Evolutionary conservation across 441 rosid genomes (phyloP).

Genomic region (Aquilaria agallochum): DNA sequence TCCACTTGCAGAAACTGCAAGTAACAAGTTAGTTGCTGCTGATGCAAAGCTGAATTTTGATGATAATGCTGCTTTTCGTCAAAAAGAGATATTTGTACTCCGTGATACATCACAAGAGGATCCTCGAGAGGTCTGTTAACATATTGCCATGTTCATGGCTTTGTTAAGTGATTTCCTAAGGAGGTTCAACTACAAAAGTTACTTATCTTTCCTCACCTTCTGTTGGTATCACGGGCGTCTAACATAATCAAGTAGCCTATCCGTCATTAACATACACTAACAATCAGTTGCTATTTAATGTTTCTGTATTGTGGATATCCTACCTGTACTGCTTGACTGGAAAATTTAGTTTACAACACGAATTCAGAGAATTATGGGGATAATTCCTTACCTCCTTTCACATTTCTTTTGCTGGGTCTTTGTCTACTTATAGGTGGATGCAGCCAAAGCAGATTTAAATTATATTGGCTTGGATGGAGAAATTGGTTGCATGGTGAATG

Average conservation of each 20-base stretch:
- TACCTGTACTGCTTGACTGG: background rate
- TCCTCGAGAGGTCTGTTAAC: constrained; percentile 81
- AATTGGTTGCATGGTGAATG: constrained; percentile 99
- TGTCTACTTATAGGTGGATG: constrained; percentile 62
- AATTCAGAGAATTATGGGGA: background rate
- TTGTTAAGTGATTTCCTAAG: background rate
- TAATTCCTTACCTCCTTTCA: background rate
- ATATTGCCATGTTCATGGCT: constrained; percentile 6
- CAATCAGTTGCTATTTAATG: too few relatives aligned
- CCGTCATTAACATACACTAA: too few relatives aligned
- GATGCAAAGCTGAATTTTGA: constrained; percentile 99
- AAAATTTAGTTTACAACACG: background rate
- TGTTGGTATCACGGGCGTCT: too few relatives aligned
- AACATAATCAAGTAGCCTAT: too few relatives aligned
- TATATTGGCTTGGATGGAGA: constrained; percentile 97
- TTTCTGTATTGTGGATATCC: too few relatives aligned
- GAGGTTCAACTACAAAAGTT: too few relatives aligned
- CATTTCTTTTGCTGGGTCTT: constrained; percentile 1
- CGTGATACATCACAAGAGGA: constrained; percentile 97
- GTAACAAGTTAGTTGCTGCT: constrained; percentile 88
- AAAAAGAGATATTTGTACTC: constrained; percentile 67
- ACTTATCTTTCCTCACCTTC: too few relatives aligned
- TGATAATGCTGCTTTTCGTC: constrained; percentile 95
- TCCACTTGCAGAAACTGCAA: constrained; percentile 93
- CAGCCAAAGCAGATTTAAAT: constrained; percentile 94